phyloP scores from a whole-genome alignment of 2,329 filamentous ascomycete genomes.

The Fusarium haematococcum region DNA sequence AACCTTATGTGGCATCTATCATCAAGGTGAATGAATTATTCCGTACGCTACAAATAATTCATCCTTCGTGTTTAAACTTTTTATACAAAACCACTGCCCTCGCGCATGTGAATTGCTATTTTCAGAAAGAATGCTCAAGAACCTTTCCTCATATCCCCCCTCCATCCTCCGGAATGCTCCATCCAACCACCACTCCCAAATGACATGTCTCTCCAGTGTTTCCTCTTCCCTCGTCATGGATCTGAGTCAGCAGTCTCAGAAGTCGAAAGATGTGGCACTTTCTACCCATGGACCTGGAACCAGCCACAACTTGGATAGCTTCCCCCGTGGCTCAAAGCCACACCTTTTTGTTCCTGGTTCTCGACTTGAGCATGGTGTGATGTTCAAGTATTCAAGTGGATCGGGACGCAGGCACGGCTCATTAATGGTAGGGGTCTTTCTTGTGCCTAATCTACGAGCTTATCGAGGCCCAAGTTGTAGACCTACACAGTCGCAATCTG shows the following conservation, averaged over 20 bases:
- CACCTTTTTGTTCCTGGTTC: neutral
- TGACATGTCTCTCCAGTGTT: slow-evolving; percentile 13
- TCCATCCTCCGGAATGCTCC: neutral
- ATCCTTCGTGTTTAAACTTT: neutral
- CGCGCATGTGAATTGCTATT: neutral
- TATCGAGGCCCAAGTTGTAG: neutral
- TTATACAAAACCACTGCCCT: neutral
- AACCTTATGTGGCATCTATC: neutral
- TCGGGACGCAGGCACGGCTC: neutral
- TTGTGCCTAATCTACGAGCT: neutral
- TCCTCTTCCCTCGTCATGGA: neutral
- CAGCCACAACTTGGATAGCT: slow-evolving; percentile 7
- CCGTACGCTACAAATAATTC: neutral
- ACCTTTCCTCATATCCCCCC: neutral
- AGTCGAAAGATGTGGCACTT: slow-evolving; percentile 26
- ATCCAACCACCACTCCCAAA: slow-evolving; percentile 20
- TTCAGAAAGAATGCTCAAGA: neutral
- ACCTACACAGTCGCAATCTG: neutral
- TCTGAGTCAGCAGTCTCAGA: slow-evolving; percentile 12
- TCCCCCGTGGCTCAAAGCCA: slow-evolving; percentile 2
- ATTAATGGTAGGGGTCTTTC: neutral
- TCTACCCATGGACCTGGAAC: slow-evolving; percentile 11
- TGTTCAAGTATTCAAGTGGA: neutral
- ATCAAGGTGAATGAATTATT: neutral
- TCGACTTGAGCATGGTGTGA: neutral